These are phyloP conservation scores for Corylus avellana DNA, from an alignment of 306 rosid genomes.

Conservation along the genomic window DNA sequence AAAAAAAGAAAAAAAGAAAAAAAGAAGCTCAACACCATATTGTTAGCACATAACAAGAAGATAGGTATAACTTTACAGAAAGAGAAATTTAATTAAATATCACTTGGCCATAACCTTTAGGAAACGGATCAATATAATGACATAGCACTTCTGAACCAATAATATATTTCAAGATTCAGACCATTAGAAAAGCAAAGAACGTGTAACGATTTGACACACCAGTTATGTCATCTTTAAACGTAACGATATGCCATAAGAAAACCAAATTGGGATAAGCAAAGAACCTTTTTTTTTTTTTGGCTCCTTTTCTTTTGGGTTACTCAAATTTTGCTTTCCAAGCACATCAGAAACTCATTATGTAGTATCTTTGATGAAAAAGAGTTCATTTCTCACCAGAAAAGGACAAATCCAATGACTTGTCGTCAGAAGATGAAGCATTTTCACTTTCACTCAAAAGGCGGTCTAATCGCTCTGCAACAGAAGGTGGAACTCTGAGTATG, in stretches of 20 bases:
- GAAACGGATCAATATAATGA: neutral
- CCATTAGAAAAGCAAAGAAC: neutral
- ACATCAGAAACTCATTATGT: neutral
- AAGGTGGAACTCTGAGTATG: conserved; percentile 56
- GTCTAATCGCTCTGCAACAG: conserved; percentile 57
- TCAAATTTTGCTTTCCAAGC: neutral
- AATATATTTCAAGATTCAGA: neutral
- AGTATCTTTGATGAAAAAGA: neutral
- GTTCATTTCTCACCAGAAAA: conserved; percentile 37
- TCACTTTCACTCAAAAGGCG: conserved; percentile 47
- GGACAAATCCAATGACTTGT: conserved; percentile 48
- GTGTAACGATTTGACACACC: neutral
- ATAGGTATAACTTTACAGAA: neutral
- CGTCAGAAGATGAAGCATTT: conserved; percentile 45
- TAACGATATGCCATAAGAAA: neutral
- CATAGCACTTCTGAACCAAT: neutral
- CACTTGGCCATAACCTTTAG: neutral
- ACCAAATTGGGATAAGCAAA: neutral
- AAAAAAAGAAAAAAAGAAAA: neutral
- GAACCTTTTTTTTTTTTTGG: neutral
- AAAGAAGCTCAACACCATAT: neutral
- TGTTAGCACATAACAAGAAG: neutral
- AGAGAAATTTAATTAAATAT: too few species aligned
- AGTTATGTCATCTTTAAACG: neutral
- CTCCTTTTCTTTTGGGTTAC: neutral